A percentile compares a stretch with the other conserved stretches of the same genome.
Evolutionary conservation across 331 rosid genomes (phyloP).

Genomic region (Erythrophleum ivorense): DNA sequence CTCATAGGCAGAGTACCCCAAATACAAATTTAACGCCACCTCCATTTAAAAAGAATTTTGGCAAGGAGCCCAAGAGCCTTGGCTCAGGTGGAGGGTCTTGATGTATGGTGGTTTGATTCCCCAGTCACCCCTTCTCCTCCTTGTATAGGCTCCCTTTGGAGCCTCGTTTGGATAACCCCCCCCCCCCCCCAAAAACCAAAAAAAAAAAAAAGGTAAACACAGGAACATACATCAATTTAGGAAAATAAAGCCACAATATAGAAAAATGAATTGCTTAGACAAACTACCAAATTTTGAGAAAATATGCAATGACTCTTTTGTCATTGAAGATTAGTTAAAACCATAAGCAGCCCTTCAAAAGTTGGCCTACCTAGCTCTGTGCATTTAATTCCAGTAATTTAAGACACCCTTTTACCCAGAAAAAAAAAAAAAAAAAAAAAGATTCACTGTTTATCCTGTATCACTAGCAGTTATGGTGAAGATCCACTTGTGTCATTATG

Average conservation of each 20-base stretch:
- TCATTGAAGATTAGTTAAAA: neutral
- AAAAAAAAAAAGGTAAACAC: neutral
- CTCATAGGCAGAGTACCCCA: constrained; percentile 4
- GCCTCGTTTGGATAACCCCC: too few relatives aligned
- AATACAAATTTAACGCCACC: constrained; percentile 2
- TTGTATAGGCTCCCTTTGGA: neutral
- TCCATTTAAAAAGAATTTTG: neutral
- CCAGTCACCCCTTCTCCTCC: neutral
- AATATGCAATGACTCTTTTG: neutral
- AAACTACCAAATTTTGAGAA: neutral
- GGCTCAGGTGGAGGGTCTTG: neutral
- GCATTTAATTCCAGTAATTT: neutral
- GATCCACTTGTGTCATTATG: neutral
- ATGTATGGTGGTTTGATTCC: neutral
- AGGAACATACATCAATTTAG: neutral
- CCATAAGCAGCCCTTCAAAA: neutral
- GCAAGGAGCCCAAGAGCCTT: neutral
- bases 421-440: neutral
- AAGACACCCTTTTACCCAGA: neutral
- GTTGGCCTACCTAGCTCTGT: constrained; percentile 1
- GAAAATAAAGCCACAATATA: neutral
- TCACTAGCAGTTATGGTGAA: constrained; percentile 1
- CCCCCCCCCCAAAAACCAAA: too few relatives aligned
- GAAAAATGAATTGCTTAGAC: constrained; percentile 6
- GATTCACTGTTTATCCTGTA: neutral